Base-by-base conservation (phyloP, 495 filamentous ascomycete genomes). In the Wilcoxina mikolae region DNA sequence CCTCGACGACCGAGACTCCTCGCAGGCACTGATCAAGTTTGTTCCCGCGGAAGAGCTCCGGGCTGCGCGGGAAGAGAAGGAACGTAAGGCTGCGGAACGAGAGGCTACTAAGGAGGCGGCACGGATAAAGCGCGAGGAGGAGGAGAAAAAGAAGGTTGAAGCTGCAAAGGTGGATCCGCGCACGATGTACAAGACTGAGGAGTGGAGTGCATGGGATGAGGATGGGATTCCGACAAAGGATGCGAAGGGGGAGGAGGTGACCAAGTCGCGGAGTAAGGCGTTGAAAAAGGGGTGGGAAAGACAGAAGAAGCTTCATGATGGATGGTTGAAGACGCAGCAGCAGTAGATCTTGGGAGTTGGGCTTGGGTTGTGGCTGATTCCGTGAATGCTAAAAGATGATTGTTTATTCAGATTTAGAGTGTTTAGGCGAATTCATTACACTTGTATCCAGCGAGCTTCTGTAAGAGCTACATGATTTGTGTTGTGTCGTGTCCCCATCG, bases 211-310 rank as follows among this genome's bases (percentile, higher is more conserved):
- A 43, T 96, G 88, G 88, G 88, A 95, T 69, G 80, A 74, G 2
- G 81, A 95, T 12, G 91, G 91, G 1, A 53, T 96, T 43, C 91
- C 91, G 9, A 83, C 77, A 2, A 84, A 77, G 67, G 78, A 86
- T 65, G 74, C 73, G 15, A 78, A 80, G 24, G 91, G 88, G 1
- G 77, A 77, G 58, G 87, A 93, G 64, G 70, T 98, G 24, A 74
- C 85, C 22, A 98, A 95, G 74, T 82, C 75, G 53, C 74, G 76
- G 59, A 55, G 56, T 29, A 98, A 95, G 76, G 93, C 87, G 76
- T 66, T 96, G 31, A 80, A 70, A 71, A 96, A 96, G 73, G 85
- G 86, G 25, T 94, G 85, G 87, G 85, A 94, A 65, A 79, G 72
- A 67, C 91, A 95, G 73, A 93, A 84, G 75, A 94, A 86, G 75